Evolutionary conservation across 805 yeast species (phyloP).

Genomic region (Allodekkera sacchari): DNA sequence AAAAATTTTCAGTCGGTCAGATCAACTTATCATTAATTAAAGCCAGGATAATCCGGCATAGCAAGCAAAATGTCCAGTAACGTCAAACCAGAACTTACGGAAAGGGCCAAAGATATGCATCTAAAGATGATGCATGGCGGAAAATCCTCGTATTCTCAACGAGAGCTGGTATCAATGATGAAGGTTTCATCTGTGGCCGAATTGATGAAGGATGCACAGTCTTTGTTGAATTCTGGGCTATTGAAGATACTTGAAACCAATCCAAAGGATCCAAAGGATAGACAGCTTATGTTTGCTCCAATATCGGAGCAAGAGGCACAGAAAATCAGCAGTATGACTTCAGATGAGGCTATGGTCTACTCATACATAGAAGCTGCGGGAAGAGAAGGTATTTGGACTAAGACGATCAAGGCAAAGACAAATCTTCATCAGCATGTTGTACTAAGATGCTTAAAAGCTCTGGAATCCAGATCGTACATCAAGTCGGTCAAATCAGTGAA

Average conservation of each 20-base stretch:
- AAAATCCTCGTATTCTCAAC: constrained; percentile 52
- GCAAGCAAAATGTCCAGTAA: not conserved
- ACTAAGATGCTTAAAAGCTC: constrained; percentile 65
- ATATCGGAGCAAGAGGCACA: constrained; percentile 66
- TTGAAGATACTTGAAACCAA: constrained; percentile 56
- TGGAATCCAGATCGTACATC: constrained; percentile 76
- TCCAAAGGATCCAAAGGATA: constrained; percentile 31
- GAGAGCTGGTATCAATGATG: constrained; percentile 50
- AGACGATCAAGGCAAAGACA: constrained; percentile 79
- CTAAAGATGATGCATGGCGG: constrained; percentile 48
- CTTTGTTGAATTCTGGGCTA: constrained; percentile 39
- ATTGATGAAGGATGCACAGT: constrained; percentile 37
- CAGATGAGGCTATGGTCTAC: constrained; percentile 87
- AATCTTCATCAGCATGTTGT: constrained; percentile 91
- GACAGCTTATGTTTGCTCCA: constrained; percentile 58
- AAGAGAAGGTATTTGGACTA: constrained; percentile 95
- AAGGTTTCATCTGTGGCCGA: constrained; percentile 32
- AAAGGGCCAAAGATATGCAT: constrained; percentile 51
- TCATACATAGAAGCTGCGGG: constrained; percentile 88
- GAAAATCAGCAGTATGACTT: constrained; percentile 66
- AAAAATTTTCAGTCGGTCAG: too few relatives aligned
- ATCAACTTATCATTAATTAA: too few relatives aligned
- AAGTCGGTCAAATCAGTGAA: constrained; percentile 88
- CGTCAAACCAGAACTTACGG: constrained; percentile 7
- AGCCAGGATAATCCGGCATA: too few relatives aligned